Percentiles rank a stretch among this genome's conserved stretches.
These are phyloP conservation scores for Flaveria bidentis DNA, from an alignment of 129 eudicot species.

Conservation along the genomic window DNA sequence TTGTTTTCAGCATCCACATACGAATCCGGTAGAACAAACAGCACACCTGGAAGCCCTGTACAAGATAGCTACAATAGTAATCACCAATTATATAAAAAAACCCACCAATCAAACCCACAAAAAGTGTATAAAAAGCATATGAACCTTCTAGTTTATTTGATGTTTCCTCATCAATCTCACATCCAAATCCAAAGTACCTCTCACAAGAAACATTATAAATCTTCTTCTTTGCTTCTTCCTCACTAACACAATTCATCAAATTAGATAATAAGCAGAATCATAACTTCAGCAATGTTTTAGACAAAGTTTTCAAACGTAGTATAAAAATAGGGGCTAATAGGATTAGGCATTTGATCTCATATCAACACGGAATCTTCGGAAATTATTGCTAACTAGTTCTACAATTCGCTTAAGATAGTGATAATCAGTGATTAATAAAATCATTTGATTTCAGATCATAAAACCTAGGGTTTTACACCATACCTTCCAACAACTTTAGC, in stretches of 20 bases:
- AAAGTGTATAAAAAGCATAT: not conserved
- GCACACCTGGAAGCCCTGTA: constrained; percentile 91
- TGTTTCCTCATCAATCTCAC: constrained; percentile 94
- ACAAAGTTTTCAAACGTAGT: too few relatives aligned
- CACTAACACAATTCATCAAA: constrained; percentile 42
- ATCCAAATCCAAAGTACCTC: constrained; percentile 96
- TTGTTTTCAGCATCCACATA: constrained; percentile 97
- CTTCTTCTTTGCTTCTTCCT: constrained; percentile 92
- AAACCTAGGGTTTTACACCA: constrained; percentile 1
- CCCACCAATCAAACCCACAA: not conserved
- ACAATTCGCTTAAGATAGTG: not conserved
- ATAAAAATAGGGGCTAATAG: too few relatives aligned
- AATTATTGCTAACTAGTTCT: not conserved
- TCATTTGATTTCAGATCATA: not conserved
- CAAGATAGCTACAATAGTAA: not conserved
- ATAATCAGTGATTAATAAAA: not conserved
- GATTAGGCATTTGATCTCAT: too few relatives aligned
- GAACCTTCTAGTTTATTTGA: constrained; percentile 91
- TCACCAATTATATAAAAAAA: not conserved
- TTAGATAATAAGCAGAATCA: not conserved
- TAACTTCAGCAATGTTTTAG: constrained; percentile 1
- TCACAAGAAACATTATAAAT: constrained; percentile 96
- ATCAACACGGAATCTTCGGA: too few relatives aligned
- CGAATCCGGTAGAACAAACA: constrained; percentile 98
- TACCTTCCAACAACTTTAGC: constrained; percentile 89